Evolutionary conservation across 2,329 filamentous ascomycete genomes (phyloP).

Genomic region (Drechslerella stenobrocha): DNA sequence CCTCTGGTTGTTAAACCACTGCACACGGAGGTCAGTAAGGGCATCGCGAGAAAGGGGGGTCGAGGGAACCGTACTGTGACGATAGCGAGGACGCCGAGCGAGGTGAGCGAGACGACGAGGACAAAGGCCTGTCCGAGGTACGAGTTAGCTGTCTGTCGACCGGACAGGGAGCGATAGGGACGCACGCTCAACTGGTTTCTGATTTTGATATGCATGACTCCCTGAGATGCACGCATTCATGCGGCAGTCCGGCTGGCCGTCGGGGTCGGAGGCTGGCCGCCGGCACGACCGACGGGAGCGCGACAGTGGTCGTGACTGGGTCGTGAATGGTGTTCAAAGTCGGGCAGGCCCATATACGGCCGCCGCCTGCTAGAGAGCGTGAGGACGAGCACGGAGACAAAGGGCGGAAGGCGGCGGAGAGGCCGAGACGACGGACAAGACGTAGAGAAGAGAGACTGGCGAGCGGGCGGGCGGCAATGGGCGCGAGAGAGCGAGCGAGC

Average conservation of each 20-base stretch:
- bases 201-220: conserved; percentile 42
- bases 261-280: too few species aligned
- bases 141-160: conserved; percentile 10
- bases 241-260: not conserved
- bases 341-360: conserved; percentile 40
- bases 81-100: conserved; percentile 42
- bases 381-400: not conserved
- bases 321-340: too few species aligned
- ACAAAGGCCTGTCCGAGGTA: conserved; percentile 30
- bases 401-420: not conserved
- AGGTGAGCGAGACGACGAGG: conserved; percentile 45
- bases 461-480: too few species aligned
- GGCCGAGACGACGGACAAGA: too few species aligned
- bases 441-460: too few species aligned
- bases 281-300: too few species aligned
- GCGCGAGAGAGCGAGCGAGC: too few species aligned
- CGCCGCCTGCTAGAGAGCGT: conserved; percentile 12
- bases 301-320: not conserved
- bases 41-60: not conserved
- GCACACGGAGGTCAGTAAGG: conserved; percentile 1
- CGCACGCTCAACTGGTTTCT: conserved; percentile 45
- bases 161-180: not conserved
- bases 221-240: not conserved
- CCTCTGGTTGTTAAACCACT: conserved; percentile 49
- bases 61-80: conserved; percentile 35